Evolutionary conservation across 2,329 filamentous ascomycete genomes (phyloP).

Genomic region (Hypoxylon sp.): DNA sequence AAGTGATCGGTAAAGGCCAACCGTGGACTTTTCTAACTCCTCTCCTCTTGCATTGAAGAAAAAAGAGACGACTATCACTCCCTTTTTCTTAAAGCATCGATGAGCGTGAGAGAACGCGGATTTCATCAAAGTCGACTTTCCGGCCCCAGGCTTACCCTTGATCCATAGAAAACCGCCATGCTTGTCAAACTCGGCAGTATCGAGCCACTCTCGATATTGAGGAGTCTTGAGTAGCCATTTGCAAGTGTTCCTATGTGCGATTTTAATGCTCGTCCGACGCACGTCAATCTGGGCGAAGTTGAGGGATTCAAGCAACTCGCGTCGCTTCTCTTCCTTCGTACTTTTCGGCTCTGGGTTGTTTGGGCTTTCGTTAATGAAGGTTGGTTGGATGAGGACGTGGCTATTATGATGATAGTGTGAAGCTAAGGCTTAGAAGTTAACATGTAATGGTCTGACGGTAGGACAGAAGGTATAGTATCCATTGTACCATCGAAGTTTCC

Average conservation of each 20-base stretch:
- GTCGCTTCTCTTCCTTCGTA: slow-evolving; percentile 1
- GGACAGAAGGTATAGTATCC: not conserved
- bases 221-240: slow-evolving; percentile 47
- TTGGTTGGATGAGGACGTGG: not conserved
- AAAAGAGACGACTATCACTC: slow-evolving; percentile 54
- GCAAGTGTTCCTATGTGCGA: slow-evolving; percentile 46
- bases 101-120: slow-evolving; percentile 44
- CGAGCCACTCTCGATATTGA: slow-evolving; percentile 55
- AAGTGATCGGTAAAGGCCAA: slow-evolving; percentile 65
- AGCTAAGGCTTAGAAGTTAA: not conserved
- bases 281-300: slow-evolving; percentile 45
- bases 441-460: not conserved
- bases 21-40: slow-evolving; percentile 59
- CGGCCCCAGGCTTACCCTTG: slow-evolving; percentile 56
- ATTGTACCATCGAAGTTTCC: slow-evolving; percentile 7
- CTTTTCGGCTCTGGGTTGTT: not conserved
- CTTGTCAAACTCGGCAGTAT: slow-evolving; percentile 44
- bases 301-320: slow-evolving; percentile 33
- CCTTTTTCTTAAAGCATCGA: slow-evolving; percentile 31
- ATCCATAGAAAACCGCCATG: slow-evolving; percentile 61
- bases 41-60: slow-evolving; percentile 65
- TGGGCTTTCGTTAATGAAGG: not conserved
- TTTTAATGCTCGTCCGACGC: slow-evolving; percentile 38
- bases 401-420: slow-evolving; percentile 2
- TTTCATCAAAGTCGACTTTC: slow-evolving; percentile 58